Evolutionary conservation across 2,329 filamentous ascomycete species (phyloP).

Genomic region (Alternaria dauci): DNA sequence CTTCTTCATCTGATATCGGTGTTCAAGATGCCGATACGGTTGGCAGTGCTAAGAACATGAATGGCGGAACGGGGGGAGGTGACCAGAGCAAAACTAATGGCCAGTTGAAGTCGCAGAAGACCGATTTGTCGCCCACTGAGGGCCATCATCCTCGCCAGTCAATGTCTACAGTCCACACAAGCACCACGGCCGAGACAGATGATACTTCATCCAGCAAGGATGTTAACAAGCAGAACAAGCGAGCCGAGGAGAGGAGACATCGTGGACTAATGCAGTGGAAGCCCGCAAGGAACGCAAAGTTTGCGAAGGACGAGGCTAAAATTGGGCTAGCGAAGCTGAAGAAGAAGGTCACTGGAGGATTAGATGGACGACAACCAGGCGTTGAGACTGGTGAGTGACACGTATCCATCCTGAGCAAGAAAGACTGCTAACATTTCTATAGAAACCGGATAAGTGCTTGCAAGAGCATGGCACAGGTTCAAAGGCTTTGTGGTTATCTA

Average conservation of each 20-base stretch:
- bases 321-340: slow-evolving; percentile 79
- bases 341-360: slow-evolving; percentile 72
- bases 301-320: slow-evolving; percentile 86
- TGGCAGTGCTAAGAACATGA: slow-evolving; percentile 33
- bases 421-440: slow-evolving; percentile 19
- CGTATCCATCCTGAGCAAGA: slow-evolving; percentile 12
- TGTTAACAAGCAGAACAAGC: slow-evolving; percentile 72
- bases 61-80: slow-evolving; percentile 26
- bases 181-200: slow-evolving; percentile 30
- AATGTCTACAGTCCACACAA: slow-evolving; percentile 39
- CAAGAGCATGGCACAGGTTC: not conserved
- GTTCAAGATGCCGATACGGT: slow-evolving; percentile 63
- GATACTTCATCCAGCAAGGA: slow-evolving; percentile 58
- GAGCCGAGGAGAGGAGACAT: slow-evolving; percentile 81
- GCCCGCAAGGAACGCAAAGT: slow-evolving; percentile 83
- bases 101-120: slow-evolving; percentile 35
- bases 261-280: slow-evolving; percentile 95
- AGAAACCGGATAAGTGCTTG: slow-evolving; percentile 33
- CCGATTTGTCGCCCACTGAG: slow-evolving; percentile 39
- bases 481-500: not conserved
- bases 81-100: slow-evolving; percentile 26
- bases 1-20: slow-evolving; percentile 62
- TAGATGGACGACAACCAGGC: slow-evolving; percentile 85
- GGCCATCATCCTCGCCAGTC: slow-evolving; percentile 33
- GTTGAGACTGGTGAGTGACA: slow-evolving; percentile 72